Base-by-base conservation (phyloP, 768 basidiomycete species). In the Coprinopsis strossmayeri region DNA sequence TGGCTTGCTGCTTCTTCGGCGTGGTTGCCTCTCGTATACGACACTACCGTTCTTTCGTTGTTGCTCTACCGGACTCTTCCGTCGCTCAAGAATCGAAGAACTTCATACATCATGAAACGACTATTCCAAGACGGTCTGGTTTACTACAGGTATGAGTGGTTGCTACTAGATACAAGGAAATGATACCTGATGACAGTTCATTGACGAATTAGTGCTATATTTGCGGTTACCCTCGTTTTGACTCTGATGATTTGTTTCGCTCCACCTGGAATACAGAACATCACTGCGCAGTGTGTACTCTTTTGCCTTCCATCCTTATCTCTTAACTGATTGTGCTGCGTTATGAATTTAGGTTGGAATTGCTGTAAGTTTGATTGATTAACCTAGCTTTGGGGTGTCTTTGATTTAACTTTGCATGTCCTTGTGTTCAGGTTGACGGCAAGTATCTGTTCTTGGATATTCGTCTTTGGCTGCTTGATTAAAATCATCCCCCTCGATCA, bases 11-110 rank as follows among this genome's bases (percentile, higher is more conserved):
- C 79, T 25, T 64, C 81, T 51, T 74, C 72, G 1, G 75, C 74
- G 1, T 77, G 74, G 74, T 55, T 77, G 1, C 75, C 75, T 3
- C 64, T 77, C 34, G 60, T 73, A 17, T 77, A 75, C 48, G 72
- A 77, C 49, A 75, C 71, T 1, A 63, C 69, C 38, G 61, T 74
- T 21, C 61, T 75, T 37, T 55, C 50, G 3, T 56, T 76, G 15
- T 74, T 72, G 0, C 55, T 76, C 20, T 57, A 61, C 46, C 64
- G 64, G 17, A 70, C 69, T 2, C 41, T 69, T 1, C 73, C 72
- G 5, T 57, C 66, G 1, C 61, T 70, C 15, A 55, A 61, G 24
- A 59, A 61, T 27, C 54, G 57, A 51, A 61, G 63, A 44, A 60
- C 64, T 2, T 61, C 65, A 12, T 78, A 62, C 43, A 64, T 75